Conservation (phyloP, 441 rosid species). For the Breynia disticha region DNA sequence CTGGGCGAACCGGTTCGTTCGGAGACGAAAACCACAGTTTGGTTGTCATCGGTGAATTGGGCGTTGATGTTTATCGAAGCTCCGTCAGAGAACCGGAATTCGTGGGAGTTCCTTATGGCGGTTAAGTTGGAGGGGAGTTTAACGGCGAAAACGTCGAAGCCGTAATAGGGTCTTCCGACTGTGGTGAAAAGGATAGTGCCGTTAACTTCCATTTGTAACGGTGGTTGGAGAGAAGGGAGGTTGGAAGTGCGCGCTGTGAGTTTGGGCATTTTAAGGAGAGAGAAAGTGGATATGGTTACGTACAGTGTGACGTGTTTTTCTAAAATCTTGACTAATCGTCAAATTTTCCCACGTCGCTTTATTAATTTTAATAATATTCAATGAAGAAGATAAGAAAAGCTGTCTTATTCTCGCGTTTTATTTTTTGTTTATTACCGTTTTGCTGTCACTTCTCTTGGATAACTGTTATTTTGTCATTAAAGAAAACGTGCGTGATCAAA, state of each 20-base stretch:
- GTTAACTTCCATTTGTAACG: constrained; percentile 28
- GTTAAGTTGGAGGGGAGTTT: constrained; percentile 15
- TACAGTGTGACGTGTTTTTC: neutral
- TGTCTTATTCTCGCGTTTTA: too few relatives aligned
- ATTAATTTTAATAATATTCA: too few relatives aligned
- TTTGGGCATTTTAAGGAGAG: too few relatives aligned
- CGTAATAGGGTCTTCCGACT: constrained; percentile 55
- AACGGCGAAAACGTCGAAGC: constrained; percentile 70
- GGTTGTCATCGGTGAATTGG: constrained; percentile 34
- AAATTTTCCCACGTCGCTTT: too few relatives aligned
- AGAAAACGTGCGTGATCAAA: too few relatives aligned
- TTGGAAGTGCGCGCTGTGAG: too few relatives aligned
- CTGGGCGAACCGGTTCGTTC: constrained; percentile 54
- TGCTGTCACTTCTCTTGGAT: too few relatives aligned
- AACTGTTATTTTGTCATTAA: too few relatives aligned
- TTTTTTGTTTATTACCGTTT: too few relatives aligned
- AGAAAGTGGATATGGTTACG: neutral
- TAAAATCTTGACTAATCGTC: neutral
- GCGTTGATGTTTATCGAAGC: constrained; percentile 68
- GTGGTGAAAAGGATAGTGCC: constrained; percentile 66
- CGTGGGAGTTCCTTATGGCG: constrained; percentile 18
- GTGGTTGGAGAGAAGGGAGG: neutral
- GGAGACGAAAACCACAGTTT: constrained; percentile 46
- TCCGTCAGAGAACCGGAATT: constrained; percentile 56
- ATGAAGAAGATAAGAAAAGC: too few relatives aligned